Percentiles rank a stretch among this genome's conserved stretches.
Conservation (phyloP, 2,329 filamentous ascomycete species). For the Colletotrichum truncatum region DNA sequence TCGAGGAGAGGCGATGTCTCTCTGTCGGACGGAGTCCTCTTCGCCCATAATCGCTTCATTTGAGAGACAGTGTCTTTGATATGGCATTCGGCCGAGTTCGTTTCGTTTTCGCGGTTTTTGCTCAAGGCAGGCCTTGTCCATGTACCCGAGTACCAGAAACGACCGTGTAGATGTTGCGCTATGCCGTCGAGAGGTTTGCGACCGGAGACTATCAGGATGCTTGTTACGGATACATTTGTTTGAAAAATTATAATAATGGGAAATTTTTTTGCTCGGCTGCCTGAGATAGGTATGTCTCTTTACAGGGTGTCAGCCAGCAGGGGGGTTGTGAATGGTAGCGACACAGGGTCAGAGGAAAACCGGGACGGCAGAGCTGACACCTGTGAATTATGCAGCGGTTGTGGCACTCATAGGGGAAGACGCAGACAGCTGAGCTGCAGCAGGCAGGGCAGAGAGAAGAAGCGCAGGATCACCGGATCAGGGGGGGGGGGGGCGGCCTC, state of each 20-base stretch:
- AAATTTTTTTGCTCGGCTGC: background rate
- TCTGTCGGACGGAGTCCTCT: background rate
- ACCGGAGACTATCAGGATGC: background rate
- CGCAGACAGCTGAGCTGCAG: background rate
- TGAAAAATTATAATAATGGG: background rate
- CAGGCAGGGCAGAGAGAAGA: background rate
- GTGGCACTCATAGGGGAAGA: no score
- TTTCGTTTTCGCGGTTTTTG: background rate
- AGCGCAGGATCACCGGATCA: background rate
- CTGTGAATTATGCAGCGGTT: background rate
- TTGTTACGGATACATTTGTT: background rate
- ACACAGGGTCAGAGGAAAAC: background rate
- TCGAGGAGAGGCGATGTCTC: conserved; percentile 25
- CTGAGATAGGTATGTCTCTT: background rate
- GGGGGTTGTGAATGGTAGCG: background rate
- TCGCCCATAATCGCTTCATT: conserved; percentile 14
- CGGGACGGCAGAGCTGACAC: background rate
- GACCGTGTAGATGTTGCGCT: background rate
- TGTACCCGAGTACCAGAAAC: background rate
- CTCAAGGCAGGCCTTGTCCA: background rate
- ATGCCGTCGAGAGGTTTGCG: background rate
- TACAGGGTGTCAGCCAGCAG: background rate
- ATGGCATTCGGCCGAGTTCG: background rate
- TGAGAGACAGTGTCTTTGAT: background rate
- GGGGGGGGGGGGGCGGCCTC: background rate